Conservation (phyloP, 192 early-diverging fungal genomes). For the Coemansia guatemalensis region DNA sequence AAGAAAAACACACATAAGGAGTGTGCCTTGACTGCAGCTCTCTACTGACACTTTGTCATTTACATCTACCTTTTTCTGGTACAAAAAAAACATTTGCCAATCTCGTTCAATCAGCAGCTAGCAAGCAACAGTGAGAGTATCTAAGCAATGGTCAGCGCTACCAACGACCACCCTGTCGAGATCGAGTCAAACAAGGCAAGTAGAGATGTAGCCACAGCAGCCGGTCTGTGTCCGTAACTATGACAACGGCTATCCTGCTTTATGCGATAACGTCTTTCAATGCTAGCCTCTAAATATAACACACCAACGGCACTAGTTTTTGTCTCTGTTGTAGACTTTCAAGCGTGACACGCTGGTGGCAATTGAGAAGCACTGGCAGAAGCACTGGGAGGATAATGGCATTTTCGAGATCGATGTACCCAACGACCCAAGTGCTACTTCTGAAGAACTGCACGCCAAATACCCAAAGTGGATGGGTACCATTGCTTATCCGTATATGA, state of each 20-base stretch:
- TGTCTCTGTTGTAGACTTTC: conserved; percentile 52
- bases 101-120: not conserved
- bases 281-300: not conserved
- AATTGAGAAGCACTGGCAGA: conserved; percentile 75
- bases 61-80: not conserved
- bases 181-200: not conserved
- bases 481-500: conserved; percentile 98
- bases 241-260: not conserved
- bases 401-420: conserved; percentile 90
- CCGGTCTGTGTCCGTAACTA: not conserved
- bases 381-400: conserved; percentile 72
- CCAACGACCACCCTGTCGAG: not conserved
- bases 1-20: not conserved
- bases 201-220: not conserved
- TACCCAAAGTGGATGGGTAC: conserved; percentile 93
- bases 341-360: conserved; percentile 78
- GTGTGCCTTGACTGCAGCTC: not conserved
- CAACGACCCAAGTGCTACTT: conserved; percentile 55
- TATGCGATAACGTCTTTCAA: not conserved
- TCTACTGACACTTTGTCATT: not conserved
- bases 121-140: not conserved
- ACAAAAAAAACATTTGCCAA: not conserved
- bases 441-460: conserved; percentile 56
- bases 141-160: not conserved
- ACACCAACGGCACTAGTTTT: not conserved